phyloP scores from a whole-genome alignment of 345 rosid species.

The Balakata baccata region DNA sequence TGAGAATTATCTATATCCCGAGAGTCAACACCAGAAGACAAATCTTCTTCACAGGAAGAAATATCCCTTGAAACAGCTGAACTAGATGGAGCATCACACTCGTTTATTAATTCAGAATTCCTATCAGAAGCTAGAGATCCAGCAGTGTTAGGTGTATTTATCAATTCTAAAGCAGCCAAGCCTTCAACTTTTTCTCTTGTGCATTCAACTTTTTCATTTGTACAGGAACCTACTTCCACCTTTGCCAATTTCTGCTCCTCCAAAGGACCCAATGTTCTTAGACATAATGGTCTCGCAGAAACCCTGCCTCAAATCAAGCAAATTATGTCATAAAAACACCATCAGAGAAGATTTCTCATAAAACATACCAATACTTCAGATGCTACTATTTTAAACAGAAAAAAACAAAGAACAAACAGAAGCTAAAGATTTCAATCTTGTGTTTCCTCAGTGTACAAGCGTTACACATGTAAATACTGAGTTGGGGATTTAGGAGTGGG shows the following conservation, averaged over 20 bases:
- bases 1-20: slow-evolving; percentile 1
- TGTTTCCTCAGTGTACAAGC: not conserved
- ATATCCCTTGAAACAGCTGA: slow-evolving; percentile 24
- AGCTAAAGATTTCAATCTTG: not conserved
- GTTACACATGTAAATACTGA: too few relatives aligned
- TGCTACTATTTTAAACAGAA: not conserved
- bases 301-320: slow-evolving; percentile 40
- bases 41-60: slow-evolving; percentile 25
- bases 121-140: slow-evolving; percentile 14
- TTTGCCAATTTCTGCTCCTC: slow-evolving; percentile 33
- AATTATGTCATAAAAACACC: not conserved
- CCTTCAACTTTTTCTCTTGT: slow-evolving; percentile 13
- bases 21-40: slow-evolving; percentile 19
- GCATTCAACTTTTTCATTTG: slow-evolving; percentile 11
- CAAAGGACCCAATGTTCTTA: slow-evolving; percentile 38
- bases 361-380: not conserved
- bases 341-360: not conserved
- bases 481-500: not conserved
- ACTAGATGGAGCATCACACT: not conserved
- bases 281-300: slow-evolving; percentile 51
- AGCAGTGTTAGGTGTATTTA: slow-evolving; percentile 11
- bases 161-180: slow-evolving; percentile 18
- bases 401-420: not conserved
- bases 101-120: slow-evolving; percentile 17
- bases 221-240: slow-evolving; percentile 24